Evolutionary conservation across 169 alveolate genomes (phyloP).

Genomic region (Plasmodium ovale): DNA sequence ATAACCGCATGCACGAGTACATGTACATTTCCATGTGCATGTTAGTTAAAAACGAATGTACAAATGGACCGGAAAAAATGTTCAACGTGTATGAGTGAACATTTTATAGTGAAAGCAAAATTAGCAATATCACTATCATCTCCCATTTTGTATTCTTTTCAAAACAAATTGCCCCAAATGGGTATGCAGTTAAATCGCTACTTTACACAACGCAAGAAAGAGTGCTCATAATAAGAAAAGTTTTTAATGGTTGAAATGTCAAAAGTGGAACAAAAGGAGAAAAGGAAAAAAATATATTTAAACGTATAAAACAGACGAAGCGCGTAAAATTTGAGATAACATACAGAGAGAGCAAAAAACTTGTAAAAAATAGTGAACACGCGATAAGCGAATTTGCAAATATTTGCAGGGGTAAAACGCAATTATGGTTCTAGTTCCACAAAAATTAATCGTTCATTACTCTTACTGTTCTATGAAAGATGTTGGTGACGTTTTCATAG

Average conservation of each 20-base stretch:
- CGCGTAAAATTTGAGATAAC: not conserved
- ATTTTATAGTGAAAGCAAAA: no score
- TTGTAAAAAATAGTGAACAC: not conserved
- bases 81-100: not conserved
- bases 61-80: not conserved
- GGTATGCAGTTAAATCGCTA: no score
- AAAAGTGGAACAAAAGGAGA: not conserved
- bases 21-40: no score
- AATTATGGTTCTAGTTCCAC: slow-evolving; percentile 56
- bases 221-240: not conserved
- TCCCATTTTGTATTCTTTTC: not conserved
- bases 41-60: not conserved
- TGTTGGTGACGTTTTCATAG: slow-evolving; percentile 72
- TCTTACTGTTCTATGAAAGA: slow-evolving; percentile 67
- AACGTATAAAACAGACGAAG: not conserved
- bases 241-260: not conserved
- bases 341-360: not conserved
- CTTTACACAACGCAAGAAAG: no score
- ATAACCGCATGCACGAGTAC: no score
- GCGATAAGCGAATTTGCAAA: not conserved
- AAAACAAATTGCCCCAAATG: not conserved
- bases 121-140: no score
- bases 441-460: slow-evolving; percentile 74
- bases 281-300: no score
- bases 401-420: not conserved